Conservation (phyloP, 345 rosid species). For the Cardamine resedifolia region DNA sequence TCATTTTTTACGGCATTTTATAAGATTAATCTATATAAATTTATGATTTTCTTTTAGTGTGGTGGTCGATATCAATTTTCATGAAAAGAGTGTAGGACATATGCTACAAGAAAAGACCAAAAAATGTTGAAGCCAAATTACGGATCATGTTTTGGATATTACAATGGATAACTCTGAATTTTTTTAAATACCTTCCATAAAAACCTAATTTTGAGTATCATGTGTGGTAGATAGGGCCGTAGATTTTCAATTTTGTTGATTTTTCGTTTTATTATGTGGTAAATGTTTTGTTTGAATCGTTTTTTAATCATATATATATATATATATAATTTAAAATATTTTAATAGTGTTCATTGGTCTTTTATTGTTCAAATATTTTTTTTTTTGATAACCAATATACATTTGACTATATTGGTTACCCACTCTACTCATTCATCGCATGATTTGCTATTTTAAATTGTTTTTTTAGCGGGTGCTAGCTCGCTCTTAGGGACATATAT, state of each 20-base stretch:
- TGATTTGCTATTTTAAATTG: no score
- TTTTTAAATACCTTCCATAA: neutral
- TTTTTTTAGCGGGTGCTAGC: no score
- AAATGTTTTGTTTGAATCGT: neutral
- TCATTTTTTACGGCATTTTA: neutral
- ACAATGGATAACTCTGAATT: neutral
- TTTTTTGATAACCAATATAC: no score
- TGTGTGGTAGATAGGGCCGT: conserved; percentile 9
- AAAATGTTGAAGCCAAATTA: conserved; percentile 19
- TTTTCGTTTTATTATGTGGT: conserved; percentile 7
- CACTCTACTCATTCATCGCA: no score
- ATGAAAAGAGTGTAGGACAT: conserved; percentile 29
- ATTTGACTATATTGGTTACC: no score
- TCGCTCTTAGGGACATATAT: no score
- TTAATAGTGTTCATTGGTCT: no score
- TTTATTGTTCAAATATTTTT: no score
- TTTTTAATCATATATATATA: neutral
- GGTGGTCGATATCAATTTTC: conserved; percentile 25
- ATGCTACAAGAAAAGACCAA: conserved; percentile 13
- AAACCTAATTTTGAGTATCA: neutral
- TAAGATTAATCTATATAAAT: neutral
- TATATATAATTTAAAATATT: neutral
- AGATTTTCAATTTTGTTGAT: neutral
- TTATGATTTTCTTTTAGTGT: neutral
- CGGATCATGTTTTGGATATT: conserved; percentile 20